Conservation (phyloP, 2,329 filamentous ascomycete genomes). For the Lithohypha guttulata region DNA sequence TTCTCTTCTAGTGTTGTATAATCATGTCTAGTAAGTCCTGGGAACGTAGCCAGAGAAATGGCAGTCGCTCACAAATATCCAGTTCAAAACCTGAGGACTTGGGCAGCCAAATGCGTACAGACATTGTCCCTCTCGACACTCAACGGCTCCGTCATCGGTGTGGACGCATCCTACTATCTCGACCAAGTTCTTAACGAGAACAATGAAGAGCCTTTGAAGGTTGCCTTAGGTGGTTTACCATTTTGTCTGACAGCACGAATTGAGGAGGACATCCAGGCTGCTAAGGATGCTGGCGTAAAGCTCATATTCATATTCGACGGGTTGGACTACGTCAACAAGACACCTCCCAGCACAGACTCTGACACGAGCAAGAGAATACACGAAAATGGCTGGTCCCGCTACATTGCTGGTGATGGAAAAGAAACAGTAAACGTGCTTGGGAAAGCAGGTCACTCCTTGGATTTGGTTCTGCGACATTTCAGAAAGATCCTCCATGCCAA, state of each 20-base stretch:
- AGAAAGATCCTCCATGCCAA: constrained; percentile 61
- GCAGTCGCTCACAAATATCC: constrained; percentile 11
- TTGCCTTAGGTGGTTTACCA: constrained; percentile 80
- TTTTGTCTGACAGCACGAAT: constrained; percentile 66
- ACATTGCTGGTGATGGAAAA: constrained; percentile 68
- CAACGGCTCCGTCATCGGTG: constrained; percentile 63
- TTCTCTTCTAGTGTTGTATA: not conserved
- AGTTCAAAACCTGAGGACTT: constrained; percentile 47
- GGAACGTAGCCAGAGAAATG: not conserved
- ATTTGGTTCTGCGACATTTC: constrained; percentile 65
- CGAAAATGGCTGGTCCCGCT: constrained; percentile 73
- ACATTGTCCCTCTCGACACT: constrained; percentile 58
- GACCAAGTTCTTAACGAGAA: constrained; percentile 63
- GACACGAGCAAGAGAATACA: constrained; percentile 58
- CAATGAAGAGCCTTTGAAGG: constrained; percentile 74
- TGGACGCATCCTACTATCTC: constrained; percentile 86
- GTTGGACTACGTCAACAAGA: constrained; percentile 64
- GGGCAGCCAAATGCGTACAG: constrained; percentile 44
- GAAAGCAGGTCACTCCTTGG: constrained; percentile 42
- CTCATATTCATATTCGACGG: constrained; percentile 90
- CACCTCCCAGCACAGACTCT: constrained; percentile 46
- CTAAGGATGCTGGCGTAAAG: constrained; percentile 59
- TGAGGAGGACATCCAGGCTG: constrained; percentile 61
- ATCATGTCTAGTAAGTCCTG: constrained; percentile 16
- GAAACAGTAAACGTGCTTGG: constrained; percentile 76